A percentile compares a stretch with the other conserved stretches of the same genome.
Evolutionary conservation across 2,329 filamentous ascomycete species (phyloP).

Genomic region (Nannizziopsis barbatae): DNA sequence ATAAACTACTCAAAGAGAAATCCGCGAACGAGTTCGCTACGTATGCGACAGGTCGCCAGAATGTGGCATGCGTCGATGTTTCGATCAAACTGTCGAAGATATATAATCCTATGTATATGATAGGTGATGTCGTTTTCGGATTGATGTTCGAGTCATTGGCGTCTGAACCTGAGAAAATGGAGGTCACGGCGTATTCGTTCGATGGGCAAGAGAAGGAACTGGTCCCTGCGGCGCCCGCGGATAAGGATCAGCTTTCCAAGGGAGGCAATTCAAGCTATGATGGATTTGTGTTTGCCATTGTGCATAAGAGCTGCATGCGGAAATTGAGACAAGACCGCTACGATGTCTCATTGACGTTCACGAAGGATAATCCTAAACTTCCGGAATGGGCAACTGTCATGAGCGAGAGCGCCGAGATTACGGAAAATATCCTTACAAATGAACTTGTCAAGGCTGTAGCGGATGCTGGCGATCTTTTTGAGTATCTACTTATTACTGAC

Average conservation of each 20-base stretch:
- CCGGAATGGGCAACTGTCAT: slow-evolving; percentile 86
- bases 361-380: slow-evolving; percentile 84
- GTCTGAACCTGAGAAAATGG: slow-evolving; percentile 58
- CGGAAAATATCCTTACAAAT: slow-evolving; percentile 72
- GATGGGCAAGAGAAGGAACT: slow-evolving; percentile 80
- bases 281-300: slow-evolving; percentile 85
- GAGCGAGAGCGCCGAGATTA: slow-evolving; percentile 94
- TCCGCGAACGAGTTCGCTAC: slow-evolving; percentile 73
- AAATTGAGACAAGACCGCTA: slow-evolving; percentile 82
- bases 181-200: slow-evolving; percentile 74
- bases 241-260: slow-evolving; percentile 49
- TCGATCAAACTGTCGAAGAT: slow-evolving; percentile 71
- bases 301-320: slow-evolving; percentile 93
- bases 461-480: slow-evolving; percentile 65
- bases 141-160: slow-evolving; percentile 72
- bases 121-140: slow-evolving; percentile 57
- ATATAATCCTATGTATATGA: slow-evolving; percentile 63
- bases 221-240: slow-evolving; percentile 52
- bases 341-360: slow-evolving; percentile 82
- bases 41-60: slow-evolving; percentile 85
- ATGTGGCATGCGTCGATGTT: slow-evolving; percentile 81
- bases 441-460: slow-evolving; percentile 73
- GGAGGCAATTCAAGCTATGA: slow-evolving; percentile 57
- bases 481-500: slow-evolving; percentile 81
- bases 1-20: slow-evolving; percentile 65